A percentile compares a stretch with the other conserved stretches of the same genome.
phyloP scores from a whole-genome alignment of 2,329 filamentous ascomycete genomes.

The Sphaerulina populicola region DNA sequence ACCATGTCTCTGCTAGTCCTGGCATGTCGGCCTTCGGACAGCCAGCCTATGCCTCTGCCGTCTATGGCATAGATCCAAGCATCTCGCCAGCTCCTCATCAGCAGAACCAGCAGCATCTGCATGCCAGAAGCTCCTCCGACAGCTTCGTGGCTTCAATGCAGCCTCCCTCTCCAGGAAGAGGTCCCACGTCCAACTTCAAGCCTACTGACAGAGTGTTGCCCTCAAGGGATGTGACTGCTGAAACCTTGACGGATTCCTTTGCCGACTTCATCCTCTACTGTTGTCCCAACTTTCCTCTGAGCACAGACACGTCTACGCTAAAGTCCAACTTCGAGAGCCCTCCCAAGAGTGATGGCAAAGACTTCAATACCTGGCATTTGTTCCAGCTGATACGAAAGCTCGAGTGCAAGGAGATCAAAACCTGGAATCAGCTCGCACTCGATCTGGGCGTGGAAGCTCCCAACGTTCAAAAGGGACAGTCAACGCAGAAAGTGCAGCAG shows the following conservation, averaged over 20 bases:
- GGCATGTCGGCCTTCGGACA: constrained; percentile 19
- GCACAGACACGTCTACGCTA: constrained; percentile 61
- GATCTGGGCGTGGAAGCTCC: constrained; percentile 83
- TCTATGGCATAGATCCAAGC: constrained; percentile 24
- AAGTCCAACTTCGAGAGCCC: constrained; percentile 68
- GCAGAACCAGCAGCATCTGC: constrained; percentile 11
- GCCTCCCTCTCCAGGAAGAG: constrained; percentile 19
- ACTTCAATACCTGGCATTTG: constrained; percentile 67
- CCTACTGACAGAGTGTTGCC: constrained; percentile 53
- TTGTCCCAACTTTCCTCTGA: constrained; percentile 69
- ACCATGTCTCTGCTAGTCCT: constrained; percentile 18
- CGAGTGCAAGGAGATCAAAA: constrained; percentile 77
- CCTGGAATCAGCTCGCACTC: constrained; percentile 80
- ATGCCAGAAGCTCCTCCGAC: constrained; percentile 14
- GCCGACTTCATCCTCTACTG: constrained; percentile 81
- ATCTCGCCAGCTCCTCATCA: constrained; percentile 10
- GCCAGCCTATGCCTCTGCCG: constrained; percentile 19
- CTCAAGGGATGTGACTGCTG: constrained; percentile 56
- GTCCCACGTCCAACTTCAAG: constrained; percentile 20
- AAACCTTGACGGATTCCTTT: constrained; percentile 72
- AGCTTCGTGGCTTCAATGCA: constrained; percentile 20
- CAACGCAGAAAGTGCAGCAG: constrained; percentile 87
- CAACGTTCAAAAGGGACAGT: constrained; percentile 65
- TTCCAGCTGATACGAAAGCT: constrained; percentile 72
- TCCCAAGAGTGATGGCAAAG: constrained; percentile 80